Base-by-base conservation (phyloP, 2,329 filamentous ascomycete genomes). In the Fusarium odoratissimum region DNA sequence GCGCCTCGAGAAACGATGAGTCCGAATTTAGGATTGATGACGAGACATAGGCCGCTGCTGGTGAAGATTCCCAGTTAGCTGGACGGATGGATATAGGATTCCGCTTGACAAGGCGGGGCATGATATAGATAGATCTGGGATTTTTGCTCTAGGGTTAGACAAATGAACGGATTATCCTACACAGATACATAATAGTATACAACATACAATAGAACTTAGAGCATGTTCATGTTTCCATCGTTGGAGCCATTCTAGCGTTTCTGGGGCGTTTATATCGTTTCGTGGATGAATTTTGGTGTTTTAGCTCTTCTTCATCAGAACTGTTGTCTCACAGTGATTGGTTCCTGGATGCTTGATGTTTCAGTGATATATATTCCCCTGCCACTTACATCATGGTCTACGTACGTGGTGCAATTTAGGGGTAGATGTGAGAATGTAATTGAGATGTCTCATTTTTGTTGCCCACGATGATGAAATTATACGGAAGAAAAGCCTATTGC, bases 11-110 rank as follows among this genome's bases (percentile, higher is more conserved):
- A 64, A 71, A 73, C 75, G 70, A 77, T 37, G 71, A 69, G 69
- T 73, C 59, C 42, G 69, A 67, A 70, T 72, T 69, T 76, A 73
- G 75, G 76, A 76, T 73, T 73, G 71, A 78, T 76, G 75, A 75
- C 48, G 49, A 42, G 69, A 63, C 67, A 74, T 56, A 67, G 67
- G 67, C 48, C 33, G 73, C 73, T 64, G 68, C 72, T 75, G 73
- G 69, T 64, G 45, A 64, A 54, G 57, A 55, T 63, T 75, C 62
- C 64, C 70, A 72, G 72, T 67, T 33, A 70, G 76, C 65, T 58
- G 51, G 51, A 73, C 60, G 67, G 68, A 74, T 69, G 68, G 66
- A 72, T 76, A 68, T 51, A 74, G 64, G 56, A 59, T 57, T 62
- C 44, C 63, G 71, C 71, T 51, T 54, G 49, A 56, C 73, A 58